A percentile compares a stretch with the other conserved stretches of the same genome.
These are phyloP conservation scores for Xerocomus minutiporus DNA, from an alignment of 1,284 basidiomycete genomes.

Conservation along the genomic window DNA sequence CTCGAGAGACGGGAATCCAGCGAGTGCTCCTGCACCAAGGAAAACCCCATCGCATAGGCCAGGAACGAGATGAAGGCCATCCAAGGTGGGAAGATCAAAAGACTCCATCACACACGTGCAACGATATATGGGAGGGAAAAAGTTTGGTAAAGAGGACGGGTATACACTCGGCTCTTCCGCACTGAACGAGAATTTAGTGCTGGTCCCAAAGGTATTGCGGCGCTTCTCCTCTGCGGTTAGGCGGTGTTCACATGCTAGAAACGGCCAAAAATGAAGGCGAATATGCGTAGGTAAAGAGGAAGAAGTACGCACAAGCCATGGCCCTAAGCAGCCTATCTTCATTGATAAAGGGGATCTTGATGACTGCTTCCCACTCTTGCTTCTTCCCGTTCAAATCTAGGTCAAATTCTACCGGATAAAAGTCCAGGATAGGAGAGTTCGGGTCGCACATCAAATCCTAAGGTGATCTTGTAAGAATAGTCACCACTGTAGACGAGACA, in stretches of 20 bases:
- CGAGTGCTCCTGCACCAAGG: conserved; percentile 82
- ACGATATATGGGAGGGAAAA: conserved; percentile 88
- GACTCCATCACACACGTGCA: conserved; percentile 76
- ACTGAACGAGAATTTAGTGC: conserved; percentile 76
- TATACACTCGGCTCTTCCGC: conserved; percentile 62
- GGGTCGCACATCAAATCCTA: conserved; percentile 88
- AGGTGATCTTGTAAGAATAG: conserved; percentile 2
- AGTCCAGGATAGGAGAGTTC: conserved; percentile 88
- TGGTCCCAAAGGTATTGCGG: conserved; percentile 79
- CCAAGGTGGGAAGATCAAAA: conserved; percentile 85
- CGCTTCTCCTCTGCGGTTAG: conserved; percentile 73
- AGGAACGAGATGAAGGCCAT: conserved; percentile 80
- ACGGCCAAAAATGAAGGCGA: conserved; percentile 1
- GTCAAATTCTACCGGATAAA: conserved; percentile 91
- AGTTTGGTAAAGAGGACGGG: conserved; percentile 88
- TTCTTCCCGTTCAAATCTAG: conserved; percentile 98
- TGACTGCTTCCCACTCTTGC: conserved; percentile 97
- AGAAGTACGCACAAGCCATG: conserved; percentile 58
- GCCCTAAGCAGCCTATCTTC: conserved; percentile 75
- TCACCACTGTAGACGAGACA: neutral
- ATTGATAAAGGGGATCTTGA: conserved; percentile 99
- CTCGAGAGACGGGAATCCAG: conserved; percentile 93
- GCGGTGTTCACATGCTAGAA: conserved; percentile 66
- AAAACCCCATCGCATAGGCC: conserved; percentile 88
- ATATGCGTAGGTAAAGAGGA: conserved; percentile 19